phyloP scores from a whole-genome alignment of 169 alveolate species.

The Cryptosporidium viatorum region DNA sequence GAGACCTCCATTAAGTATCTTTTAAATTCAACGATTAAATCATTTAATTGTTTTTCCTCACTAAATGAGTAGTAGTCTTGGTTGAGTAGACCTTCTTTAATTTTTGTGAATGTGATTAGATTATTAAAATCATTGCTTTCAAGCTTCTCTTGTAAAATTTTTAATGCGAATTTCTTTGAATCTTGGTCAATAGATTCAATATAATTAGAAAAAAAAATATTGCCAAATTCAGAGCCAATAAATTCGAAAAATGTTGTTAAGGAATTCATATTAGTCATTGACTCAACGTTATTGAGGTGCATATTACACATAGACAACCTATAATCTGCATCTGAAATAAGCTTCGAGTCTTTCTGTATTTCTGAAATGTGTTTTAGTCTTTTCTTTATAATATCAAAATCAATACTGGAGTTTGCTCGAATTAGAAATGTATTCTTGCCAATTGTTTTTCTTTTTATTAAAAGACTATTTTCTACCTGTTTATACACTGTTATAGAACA shows the following conservation, averaged over 20 bases:
- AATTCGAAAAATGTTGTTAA: neutral
- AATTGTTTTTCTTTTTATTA: conserved; percentile 43
- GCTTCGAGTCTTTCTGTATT: conserved; percentile 13
- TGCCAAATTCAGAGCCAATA: neutral
- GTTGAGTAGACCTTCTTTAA: neutral
- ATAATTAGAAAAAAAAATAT: neutral
- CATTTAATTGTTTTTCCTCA: neutral
- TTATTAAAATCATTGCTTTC: neutral
- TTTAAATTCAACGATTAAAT: neutral
- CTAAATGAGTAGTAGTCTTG: neutral
- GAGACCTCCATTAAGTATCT: neutral
- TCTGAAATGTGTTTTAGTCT: conserved; percentile 19
- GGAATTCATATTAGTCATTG: neutral
- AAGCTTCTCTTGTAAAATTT: neutral
- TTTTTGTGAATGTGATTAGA: neutral
- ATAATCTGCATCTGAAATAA: conserved; percentile 58
- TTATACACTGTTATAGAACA: conserved; percentile 6
- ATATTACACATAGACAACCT: neutral
- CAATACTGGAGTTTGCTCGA: neutral
- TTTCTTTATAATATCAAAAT: neutral
- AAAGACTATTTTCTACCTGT: conserved; percentile 7
- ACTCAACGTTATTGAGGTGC: neutral
- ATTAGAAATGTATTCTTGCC: conserved; percentile 22
- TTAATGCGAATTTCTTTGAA: neutral
- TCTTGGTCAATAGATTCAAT: neutral